Base-by-base conservation (phyloP, 2,329 filamentous ascomycete genomes). In the Aspergillus luchuensis region DNA sequence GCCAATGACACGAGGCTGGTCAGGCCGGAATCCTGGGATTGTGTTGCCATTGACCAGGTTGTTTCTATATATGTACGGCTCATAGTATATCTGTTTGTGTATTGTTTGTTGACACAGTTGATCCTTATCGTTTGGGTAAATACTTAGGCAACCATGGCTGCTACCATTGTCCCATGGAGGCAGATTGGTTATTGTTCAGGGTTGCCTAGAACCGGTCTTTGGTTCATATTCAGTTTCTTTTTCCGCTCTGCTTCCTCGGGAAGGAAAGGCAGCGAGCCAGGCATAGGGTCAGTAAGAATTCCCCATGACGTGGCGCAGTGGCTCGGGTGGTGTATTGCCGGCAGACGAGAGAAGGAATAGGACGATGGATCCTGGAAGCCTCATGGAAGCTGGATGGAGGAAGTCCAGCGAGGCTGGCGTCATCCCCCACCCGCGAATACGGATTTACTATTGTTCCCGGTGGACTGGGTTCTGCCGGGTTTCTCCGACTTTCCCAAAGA, bases 31-130 rank as follows among this genome's bases (percentile, higher is more conserved):
- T 50, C 25, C 45, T 45, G 8, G 10, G 11, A 41, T 33, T 21
- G 21, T 28, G 30, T 43, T 38, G 25, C 28, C 39, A 28, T 21
- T 33, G 55, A 19, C 41, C 47, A 7, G 30, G 13, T 10, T 52
- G 48, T 47, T 60, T 48, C 58, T 57, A 56, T 56, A 50, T 56
- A 50, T 60, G 33, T 36, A 52, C 11, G 39, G 58, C 50, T 39
- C 41, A 8, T 39, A 5, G 3, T 38, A 25, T 54, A 38, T 17
- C 47, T 11, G n/a, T 50, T 8, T 28, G 10, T 30, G 41, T 45
- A 13, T 13, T 10, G 15, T 28, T 30, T 30, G 25, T 50, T 28
- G n/a, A 50, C 13, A 30, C n/a, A 30, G 8, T 8, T 49, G 47
- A 30, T 50, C 15, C 11, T 50, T 30, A 5, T 19, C n/a, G 8